These are phyloP conservation scores for Zizania palustris DNA, from an alignment of 202 grass and related monocot species.

Conservation along the genomic window DNA sequence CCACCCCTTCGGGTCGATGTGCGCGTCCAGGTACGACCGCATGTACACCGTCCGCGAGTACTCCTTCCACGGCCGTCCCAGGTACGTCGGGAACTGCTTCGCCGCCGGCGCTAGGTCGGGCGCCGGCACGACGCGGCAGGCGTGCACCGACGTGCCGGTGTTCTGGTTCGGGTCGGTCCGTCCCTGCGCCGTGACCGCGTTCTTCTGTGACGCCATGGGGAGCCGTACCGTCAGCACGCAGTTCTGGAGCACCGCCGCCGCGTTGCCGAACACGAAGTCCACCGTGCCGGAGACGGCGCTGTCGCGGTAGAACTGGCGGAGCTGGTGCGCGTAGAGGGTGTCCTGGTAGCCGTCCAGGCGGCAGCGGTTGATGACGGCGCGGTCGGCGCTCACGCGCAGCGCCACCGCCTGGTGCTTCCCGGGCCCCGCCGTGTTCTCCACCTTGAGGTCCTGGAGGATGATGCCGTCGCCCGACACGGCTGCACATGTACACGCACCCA, in stretches of 20 bases:
- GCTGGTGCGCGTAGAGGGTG: slow-evolving; percentile 58
- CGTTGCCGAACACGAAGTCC: slow-evolving; percentile 65
- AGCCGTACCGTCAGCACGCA: slow-evolving; percentile 47
- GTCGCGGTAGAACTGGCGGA: slow-evolving; percentile 61
- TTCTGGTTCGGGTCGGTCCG: slow-evolving; percentile 62
- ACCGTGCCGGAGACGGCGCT: slow-evolving; percentile 57
- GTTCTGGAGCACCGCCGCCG: slow-evolving; percentile 50
- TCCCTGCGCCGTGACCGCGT: slow-evolving; percentile 60
- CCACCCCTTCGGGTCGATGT: slow-evolving; percentile 55
- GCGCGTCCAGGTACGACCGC: slow-evolving; percentile 48
- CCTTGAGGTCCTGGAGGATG: slow-evolving; percentile 61
- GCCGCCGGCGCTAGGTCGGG: slow-evolving; percentile 47
- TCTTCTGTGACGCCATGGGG: slow-evolving; percentile 49
- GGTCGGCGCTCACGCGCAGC: slow-evolving; percentile 59
- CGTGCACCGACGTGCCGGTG: slow-evolving; percentile 57
- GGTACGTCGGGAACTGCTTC: slow-evolving; percentile 41
- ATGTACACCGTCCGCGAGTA: slow-evolving; percentile 68
- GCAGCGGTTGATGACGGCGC: slow-evolving; percentile 53
- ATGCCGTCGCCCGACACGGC: slow-evolving; percentile 56
- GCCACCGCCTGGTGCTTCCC: slow-evolving; percentile 65
- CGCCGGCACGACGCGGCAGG: slow-evolving; percentile 50
- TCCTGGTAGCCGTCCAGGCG: slow-evolving; percentile 56
- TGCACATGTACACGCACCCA: slow-evolving; percentile 25
- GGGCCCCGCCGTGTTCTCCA: slow-evolving; percentile 62
- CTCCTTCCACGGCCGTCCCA: slow-evolving; percentile 65